Base-by-base conservation (phyloP, 2,329 filamentous ascomycete species). In the Fusarium subtropicale region DNA sequence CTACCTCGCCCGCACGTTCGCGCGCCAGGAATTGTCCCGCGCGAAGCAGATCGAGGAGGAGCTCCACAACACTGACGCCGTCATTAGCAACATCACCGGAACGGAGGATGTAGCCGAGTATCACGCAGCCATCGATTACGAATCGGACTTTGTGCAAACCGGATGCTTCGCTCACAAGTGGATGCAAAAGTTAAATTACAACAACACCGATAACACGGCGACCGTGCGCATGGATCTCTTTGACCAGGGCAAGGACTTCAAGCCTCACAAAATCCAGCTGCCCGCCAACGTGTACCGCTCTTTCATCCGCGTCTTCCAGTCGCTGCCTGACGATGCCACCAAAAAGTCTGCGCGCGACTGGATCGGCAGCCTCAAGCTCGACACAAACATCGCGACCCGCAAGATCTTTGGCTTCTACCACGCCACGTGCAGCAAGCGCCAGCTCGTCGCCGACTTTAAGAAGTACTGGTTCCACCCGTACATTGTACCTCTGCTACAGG, bases 1-100 rank as follows among this genome's bases (percentile, higher is more conserved):
- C 81, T 83, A 83, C 63, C 72, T 84, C 22, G 73, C 80, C 31
- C 80, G 82, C 44, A 61, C 83, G 15, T 84, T 77, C 74, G 82
- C 76, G 13, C 76, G 78, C n/a, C 80, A 84, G 59, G 80, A 83
- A 64, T 78, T 81, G 34, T 78, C 78, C 56, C 79, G 82, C 1
- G 74, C 77, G n/a, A 63, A 71, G 61, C 69, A 71, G 48, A 70
- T 76, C 0, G 51, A 67, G 7, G 66, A 76, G 18, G 74, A 72
- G 8, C 24, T 22, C 4, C 33, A 48, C 9, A 39, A 36, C 31
- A 11, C 39, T 15, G 46, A 30, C 31, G n/a, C n/a, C 1, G 12
- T 13, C n/a, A 11, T 46, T 11, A n/a, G 38, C 9, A 54, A 60
- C 13, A 30, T n/a, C 16, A 54, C 36, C 3, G 73, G 76, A 1